Evolutionary conservation across 768 basidiomycete genomes (phyloP), one percentile per base, ranked within the genome.

Genomic region (Lepiota venenata): DNA sequence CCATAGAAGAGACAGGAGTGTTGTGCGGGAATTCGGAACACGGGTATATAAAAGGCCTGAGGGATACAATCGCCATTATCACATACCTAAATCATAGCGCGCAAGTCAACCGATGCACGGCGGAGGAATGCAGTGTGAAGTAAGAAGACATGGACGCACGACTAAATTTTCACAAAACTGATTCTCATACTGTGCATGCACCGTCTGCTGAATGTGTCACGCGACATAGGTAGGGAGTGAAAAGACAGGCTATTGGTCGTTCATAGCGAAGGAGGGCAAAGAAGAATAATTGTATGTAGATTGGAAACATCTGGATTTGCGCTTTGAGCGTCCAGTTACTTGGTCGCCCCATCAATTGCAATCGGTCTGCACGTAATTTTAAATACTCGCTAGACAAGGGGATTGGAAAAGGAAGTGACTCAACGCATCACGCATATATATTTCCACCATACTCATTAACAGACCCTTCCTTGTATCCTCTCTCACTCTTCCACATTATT

Each of bases 341-440:
- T 77, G 5, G 87, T 79, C 0, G 90, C 83, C 39, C 84, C 81
- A n/a, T 80, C 78, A 2, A 80, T 68, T 29, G 77, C 78, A 1
- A 70, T 65, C 54, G 79, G 76, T 43, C 85, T 90, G 29, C 12
- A 35, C 43, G 15, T 11, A n/a, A n/a, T 40, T 16, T 35, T 20
- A 49, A 27, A 45, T 18, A 20, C 16, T 14, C 35, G 42, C 38
- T 16, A 50, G 16, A 49, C 32, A 41, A n/a, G n/a, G n/a, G n/a
- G n/a, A n/a, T n/a, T n/a, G n/a, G 42, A 44, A 21, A 37, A 47
- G 49, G 14, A 47, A 46, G 43, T 52, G 25, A 54, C 51, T 35
- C 50, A 77, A 91, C 90, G 82, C 82, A 52, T 85, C 83, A 36
- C 73, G 74, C 86, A 93, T 87, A 67, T 94, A 93, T 5, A 94